phyloP scores from a whole-genome alignment of 192 early-diverging fungal genomes.

The Kickxella alabastrina region DNA sequence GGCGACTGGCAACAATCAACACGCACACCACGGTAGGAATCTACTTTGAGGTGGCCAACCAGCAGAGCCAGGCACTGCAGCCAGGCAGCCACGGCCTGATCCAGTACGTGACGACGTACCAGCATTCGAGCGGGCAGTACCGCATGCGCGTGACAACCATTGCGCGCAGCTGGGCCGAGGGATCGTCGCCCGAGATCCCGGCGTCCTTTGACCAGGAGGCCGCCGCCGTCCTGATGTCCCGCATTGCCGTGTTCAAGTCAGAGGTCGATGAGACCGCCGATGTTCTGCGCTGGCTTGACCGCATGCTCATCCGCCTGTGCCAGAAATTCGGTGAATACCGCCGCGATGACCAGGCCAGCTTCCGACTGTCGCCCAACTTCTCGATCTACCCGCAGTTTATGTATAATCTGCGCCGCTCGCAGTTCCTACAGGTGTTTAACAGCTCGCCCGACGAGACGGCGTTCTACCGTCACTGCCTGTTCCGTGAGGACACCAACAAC shows the following conservation, averaged over 20 bases:
- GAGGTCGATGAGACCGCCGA: constrained; percentile 97
- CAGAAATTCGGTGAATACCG: constrained; percentile 95
- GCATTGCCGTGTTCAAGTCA: constrained; percentile 94
- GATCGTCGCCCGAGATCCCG: constrained; percentile 76
- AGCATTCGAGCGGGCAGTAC: constrained; percentile 86
- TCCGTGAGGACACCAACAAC: constrained; percentile 93
- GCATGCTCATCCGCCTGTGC: constrained; percentile 97
- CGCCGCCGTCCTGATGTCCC: constrained; percentile 93
- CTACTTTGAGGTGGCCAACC: constrained; percentile 96
- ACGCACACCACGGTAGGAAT: constrained; percentile 81
- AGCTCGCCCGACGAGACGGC: constrained; percentile 98
- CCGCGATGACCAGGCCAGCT: constrained; percentile 90
- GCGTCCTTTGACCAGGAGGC: constrained; percentile 98
- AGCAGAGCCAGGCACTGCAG: constrained; percentile 74
- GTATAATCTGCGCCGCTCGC: constrained; percentile 95
- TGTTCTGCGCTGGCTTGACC: constrained; percentile 95
- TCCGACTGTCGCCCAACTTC: constrained; percentile 88
- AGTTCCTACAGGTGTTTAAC: constrained; percentile 99
- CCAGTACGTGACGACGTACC: constrained; percentile 95
- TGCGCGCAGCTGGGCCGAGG: constrained; percentile 83
- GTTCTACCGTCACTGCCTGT: constrained; percentile 79
- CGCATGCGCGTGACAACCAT: constrained; percentile 93
- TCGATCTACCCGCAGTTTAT: constrained; percentile 99
- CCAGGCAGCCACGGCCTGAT: constrained; percentile 84
- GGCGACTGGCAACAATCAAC: constrained; percentile 89